Base-by-base conservation (phyloP, 2,329 filamentous ascomycete species). In the Ascochyta clinopodiicola region DNA sequence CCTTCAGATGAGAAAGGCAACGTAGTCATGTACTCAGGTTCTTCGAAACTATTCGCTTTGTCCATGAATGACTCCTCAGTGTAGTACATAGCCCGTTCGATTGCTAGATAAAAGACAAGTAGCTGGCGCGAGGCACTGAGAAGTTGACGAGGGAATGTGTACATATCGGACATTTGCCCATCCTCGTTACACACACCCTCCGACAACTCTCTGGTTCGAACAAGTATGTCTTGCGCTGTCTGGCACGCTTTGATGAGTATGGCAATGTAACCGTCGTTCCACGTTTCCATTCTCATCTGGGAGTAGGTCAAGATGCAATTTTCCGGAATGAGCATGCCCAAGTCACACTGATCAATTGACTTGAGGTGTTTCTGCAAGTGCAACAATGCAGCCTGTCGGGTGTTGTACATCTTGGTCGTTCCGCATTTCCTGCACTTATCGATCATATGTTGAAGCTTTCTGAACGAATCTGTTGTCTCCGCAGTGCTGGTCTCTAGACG, bases 101-200 rank as follows among this genome's bases (percentile, higher is more conserved):
- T 57, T 1, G 67, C 66, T 13, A 73, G 53, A 32, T 65, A 71
- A 37, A 69, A 70, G 1, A 68, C 48, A 1, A 70, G 32, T 2
- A 71, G 46, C 13, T 48, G 44, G 19, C 61, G 65, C 7, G 74
- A 60, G 13, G 65, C 61, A 25, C 64, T 57, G 3, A 68, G 34
- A 5, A 75, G 55, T 29, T 62, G 45, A 0, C 57, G 51, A 1
- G 72, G 68, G 21, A 72, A 58, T 2, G 40, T 60, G 47, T 74
- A 74, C 4, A 66, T 34, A 2, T 62, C 56, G 1, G 69, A 72
- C 40, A 72, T 62, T 1, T 44, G 43, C 1, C 68, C 67, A 5
- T 71, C 53, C 25, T 64, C 62, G 22, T 67, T 62, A n/a, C 51
- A 50, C 5, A 74, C 70, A 1, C 72, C 71, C 12, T 70, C 52